Conservation (phyloP, 495 filamentous ascomycete species). For the Hypoxylon lenormandii region DNA sequence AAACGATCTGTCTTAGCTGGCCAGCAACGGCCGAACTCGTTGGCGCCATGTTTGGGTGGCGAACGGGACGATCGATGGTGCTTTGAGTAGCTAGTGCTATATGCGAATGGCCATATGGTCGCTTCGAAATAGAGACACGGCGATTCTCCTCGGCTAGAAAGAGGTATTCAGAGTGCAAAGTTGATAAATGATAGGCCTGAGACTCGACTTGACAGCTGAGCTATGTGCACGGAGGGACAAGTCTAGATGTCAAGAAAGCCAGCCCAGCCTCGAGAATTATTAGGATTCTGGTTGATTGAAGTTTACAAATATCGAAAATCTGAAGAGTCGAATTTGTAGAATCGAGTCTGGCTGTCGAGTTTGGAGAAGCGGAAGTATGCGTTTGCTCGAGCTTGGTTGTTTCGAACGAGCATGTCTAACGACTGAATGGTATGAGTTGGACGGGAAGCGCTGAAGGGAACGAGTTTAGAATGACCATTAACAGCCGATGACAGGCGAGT, state of each 20-base stretch:
- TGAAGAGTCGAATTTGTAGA: slow-evolving; percentile 4
- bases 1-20: slow-evolving; percentile 85
- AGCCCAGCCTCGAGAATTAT: slow-evolving; percentile 16
- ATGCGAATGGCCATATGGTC: slow-evolving; percentile 48
- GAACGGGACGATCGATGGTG: slow-evolving; percentile 9
- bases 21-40: slow-evolving; percentile 72
- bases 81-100: slow-evolving; percentile 24
- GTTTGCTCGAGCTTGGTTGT: slow-evolving; percentile 23
- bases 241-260: slow-evolving; percentile 4
- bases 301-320: slow-evolving; percentile 13
- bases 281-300: slow-evolving; percentile 21
- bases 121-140: slow-evolving; percentile 22
- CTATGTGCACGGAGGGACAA: not conserved
- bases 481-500: slow-evolving; percentile 7
- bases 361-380: slow-evolving; percentile 31
- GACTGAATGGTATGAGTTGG: not conserved
- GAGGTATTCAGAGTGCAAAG: not conserved
- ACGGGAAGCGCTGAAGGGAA: slow-evolving; percentile 21
- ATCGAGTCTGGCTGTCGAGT: slow-evolving; percentile 4
- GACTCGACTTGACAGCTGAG: slow-evolving; percentile 2
- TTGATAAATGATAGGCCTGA: slow-evolving; percentile 6
- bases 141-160: slow-evolving; percentile 23
- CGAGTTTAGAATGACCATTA: slow-evolving; percentile 22
- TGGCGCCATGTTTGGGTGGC: slow-evolving; percentile 73
- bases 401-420: slow-evolving; percentile 42